phyloP scores from a whole-genome alignment of 2,329 filamentous ascomycete genomes.

The Trichothecium roseum region DNA sequence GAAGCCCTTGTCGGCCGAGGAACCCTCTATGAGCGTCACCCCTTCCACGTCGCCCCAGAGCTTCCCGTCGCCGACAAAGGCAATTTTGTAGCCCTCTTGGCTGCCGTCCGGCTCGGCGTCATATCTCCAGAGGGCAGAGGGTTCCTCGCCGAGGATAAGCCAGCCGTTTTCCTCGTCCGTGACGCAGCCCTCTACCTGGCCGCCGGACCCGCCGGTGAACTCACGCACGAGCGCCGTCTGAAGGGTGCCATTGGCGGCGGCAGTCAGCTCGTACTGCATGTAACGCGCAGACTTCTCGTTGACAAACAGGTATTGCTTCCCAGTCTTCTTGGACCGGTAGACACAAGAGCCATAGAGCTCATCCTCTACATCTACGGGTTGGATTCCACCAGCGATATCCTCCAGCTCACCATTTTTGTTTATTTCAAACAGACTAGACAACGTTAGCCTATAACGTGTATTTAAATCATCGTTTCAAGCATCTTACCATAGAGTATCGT shows the following conservation, averaged over 20 bases:
- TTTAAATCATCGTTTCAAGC: too few species aligned
- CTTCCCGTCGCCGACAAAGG: conserved; percentile 32
- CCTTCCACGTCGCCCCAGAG: conserved; percentile 45
- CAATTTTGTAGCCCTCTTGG: conserved; percentile 23
- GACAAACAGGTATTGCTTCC: conserved; percentile 42
- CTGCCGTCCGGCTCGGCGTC: conserved; percentile 34
- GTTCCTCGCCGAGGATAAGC: conserved; percentile 41
- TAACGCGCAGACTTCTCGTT: conserved; percentile 44
- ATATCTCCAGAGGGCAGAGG: conserved; percentile 40
- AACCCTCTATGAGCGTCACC: conserved; percentile 37
- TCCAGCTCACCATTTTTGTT: conserved; percentile 31
- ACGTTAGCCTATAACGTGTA: not conserved
- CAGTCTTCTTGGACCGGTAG: conserved; percentile 34
- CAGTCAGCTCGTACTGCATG: conserved; percentile 39
- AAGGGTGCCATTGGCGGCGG: conserved; percentile 27
- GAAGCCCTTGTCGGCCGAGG: conserved; percentile 31
- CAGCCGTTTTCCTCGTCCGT: conserved; percentile 38
- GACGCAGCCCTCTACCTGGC: conserved; percentile 45
- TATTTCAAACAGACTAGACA: conserved; percentile 35
- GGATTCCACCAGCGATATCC: conserved; percentile 31
- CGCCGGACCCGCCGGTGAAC: conserved; percentile 38
- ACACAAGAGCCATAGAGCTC: conserved; percentile 41
- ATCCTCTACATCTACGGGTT: conserved; percentile 33
- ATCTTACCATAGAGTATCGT: conserved; percentile 42
- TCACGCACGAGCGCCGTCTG: conserved; percentile 36